phyloP scores from a whole-genome alignment of 176 grass and related monocot genomes.

The Zoysia pacifica region DNA sequence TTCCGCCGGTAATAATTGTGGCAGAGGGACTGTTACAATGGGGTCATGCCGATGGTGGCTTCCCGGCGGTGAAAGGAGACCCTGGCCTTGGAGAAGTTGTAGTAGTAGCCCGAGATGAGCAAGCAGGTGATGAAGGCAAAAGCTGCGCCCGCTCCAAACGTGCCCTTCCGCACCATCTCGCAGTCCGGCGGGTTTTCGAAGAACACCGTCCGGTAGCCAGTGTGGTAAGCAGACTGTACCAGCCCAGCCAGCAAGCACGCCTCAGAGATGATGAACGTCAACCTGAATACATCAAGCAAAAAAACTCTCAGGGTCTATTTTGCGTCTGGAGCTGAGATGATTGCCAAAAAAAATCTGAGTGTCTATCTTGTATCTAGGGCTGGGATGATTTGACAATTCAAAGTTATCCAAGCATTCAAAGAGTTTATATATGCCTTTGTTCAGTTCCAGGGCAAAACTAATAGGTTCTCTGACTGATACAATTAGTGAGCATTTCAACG shows the following conservation, averaged over 20 bases:
- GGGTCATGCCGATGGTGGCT: slow-evolving; percentile 65
- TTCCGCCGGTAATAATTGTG: background rate
- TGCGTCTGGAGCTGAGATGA: background rate
- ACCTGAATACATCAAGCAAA: slow-evolving; percentile 42
- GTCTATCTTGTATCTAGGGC: too few species aligned
- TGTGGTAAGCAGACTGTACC: slow-evolving; percentile 81
- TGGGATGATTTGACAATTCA: background rate
- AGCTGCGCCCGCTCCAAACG: slow-evolving; percentile 73
- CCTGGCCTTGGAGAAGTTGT: slow-evolving; percentile 57
- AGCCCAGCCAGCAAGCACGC: slow-evolving; percentile 73
- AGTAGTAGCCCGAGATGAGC: slow-evolving; percentile 74
- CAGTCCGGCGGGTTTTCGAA: slow-evolving; percentile 66
- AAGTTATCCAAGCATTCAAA: background rate
- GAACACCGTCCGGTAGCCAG: slow-evolving; percentile 55
- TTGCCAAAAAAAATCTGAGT: background rate
- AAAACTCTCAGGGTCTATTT: background rate
- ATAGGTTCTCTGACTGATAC: background rate
- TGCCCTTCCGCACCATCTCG: slow-evolving; percentile 57
- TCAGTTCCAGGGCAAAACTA: background rate
- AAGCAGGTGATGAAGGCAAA: slow-evolving; percentile 70
- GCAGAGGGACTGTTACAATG: slow-evolving; percentile 11
- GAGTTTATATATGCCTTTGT: background rate
- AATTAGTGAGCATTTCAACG: background rate
- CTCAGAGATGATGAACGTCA: slow-evolving; percentile 78
- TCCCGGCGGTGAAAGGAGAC: slow-evolving; percentile 39